Percentiles rank a stretch among this genome's conserved stretches.
Evolutionary conservation across 2,329 filamentous ascomycete species (phyloP).

Genomic region (Seiridium unicorne): DNA sequence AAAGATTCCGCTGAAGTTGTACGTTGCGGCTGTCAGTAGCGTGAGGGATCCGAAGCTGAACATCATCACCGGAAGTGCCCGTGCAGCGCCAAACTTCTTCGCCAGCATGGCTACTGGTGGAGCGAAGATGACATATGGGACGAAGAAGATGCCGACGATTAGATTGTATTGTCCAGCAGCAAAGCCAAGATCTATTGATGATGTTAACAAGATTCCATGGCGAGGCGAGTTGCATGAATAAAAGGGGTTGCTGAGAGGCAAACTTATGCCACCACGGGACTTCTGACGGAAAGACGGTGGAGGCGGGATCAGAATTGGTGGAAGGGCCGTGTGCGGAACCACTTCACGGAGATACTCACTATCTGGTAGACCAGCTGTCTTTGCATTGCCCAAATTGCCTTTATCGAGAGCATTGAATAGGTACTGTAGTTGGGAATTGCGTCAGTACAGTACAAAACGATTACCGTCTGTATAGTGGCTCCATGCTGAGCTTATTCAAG

Average conservation of each 20-base stretch:
- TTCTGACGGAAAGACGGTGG: too few relatives aligned
- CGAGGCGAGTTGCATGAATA: too few relatives aligned
- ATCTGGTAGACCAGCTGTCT: slow-evolving; percentile 42
- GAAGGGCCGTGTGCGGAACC: too few relatives aligned
- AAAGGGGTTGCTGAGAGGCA: too few relatives aligned
- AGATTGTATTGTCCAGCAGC: slow-evolving; percentile 65
- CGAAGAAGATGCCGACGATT: slow-evolving; percentile 68
- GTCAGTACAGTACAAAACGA: not conserved
- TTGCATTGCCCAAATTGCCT: slow-evolving; percentile 53
- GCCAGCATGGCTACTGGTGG: slow-evolving; percentile 64
- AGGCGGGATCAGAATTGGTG: too few relatives aligned
- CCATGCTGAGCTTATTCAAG: too few relatives aligned
- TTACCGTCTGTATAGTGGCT: too few relatives aligned
- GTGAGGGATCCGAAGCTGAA: slow-evolving; percentile 65
- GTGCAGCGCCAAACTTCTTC: slow-evolving; percentile 64
- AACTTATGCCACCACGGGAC: too few relatives aligned
- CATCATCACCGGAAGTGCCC: slow-evolving; percentile 65
- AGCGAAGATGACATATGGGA: slow-evolving; percentile 70
- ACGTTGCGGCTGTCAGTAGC: slow-evolving; percentile 51
- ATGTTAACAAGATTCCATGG: too few relatives aligned
- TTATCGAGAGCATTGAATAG: slow-evolving; percentile 49
- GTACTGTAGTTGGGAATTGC: slow-evolving; percentile 22
- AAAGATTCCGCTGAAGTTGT: slow-evolving; percentile 65
- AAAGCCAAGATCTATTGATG: slow-evolving; percentile 52
- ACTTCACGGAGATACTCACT: slow-evolving; percentile 14